A percentile compares a stretch with the other conserved stretches of the same genome.
Evolutionary conservation across 768 basidiomycete species (phyloP).

Genomic region (Pleurotus tuber-regium): DNA sequence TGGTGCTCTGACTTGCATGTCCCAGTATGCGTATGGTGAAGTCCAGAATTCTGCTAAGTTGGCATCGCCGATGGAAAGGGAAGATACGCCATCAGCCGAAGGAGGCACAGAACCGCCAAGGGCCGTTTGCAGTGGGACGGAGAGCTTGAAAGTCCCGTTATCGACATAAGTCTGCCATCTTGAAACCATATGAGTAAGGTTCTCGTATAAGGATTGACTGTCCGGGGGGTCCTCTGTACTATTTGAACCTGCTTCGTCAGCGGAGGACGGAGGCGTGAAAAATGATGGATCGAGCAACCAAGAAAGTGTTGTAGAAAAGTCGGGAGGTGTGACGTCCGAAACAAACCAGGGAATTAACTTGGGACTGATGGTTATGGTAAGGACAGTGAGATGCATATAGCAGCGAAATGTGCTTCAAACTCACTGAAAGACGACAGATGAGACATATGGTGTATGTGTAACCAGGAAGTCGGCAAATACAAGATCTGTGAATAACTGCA

Average conservation of each 20-base stretch:
- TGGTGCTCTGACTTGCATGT: slow-evolving; percentile 55
- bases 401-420: slow-evolving; percentile 24
- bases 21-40: slow-evolving; percentile 71
- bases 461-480: slow-evolving; percentile 93
- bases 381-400: background rate
- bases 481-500: slow-evolving; percentile 87
- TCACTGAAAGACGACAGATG: slow-evolving; percentile 87
- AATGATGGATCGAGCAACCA: slow-evolving; percentile 65
- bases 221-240: slow-evolving; percentile 8
- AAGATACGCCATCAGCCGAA: too few species aligned
- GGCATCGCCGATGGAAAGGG: slow-evolving; percentile 16
- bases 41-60: slow-evolving; percentile 65
- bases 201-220: slow-evolving; percentile 18
- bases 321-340: slow-evolving; percentile 86
- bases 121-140: slow-evolving; percentile 57
- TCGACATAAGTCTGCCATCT: slow-evolving; percentile 78
- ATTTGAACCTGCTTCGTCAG: too few species aligned
- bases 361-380: slow-evolving; percentile 49
- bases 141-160: slow-evolving; percentile 67
- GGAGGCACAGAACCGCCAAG: slow-evolving; percentile 47
- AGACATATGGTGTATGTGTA: slow-evolving; percentile 81
- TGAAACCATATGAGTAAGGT: slow-evolving; percentile 56
- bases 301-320: slow-evolving; percentile 63
- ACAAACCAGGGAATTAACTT: slow-evolving; percentile 98
- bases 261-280: slow-evolving; percentile 36